Base-by-base conservation (phyloP, 169 alveolate genomes). In the Cryptosporidium baileyi region DNA sequence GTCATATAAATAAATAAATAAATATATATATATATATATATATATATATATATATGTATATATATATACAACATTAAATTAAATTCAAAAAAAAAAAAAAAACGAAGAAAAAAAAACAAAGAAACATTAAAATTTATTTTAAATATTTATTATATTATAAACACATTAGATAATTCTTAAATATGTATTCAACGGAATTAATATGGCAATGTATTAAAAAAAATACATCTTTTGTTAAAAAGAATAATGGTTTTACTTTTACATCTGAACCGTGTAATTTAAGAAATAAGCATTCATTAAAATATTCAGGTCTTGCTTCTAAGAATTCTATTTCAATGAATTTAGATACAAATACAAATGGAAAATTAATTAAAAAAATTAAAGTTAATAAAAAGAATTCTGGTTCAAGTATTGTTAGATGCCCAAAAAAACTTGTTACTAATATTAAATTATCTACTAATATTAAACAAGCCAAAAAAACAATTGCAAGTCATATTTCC, bases 301-400 rank as follows among this genome's bases (percentile, higher is more conserved):
- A 74, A 59, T 74, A 54, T 24, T 74, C 85, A 32, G 85, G 85
- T 38, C 57, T 74, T 26, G 85, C 85, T 28, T 36, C 65, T 17
- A 74, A 41, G n/a, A 74, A 54, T 2, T 51, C 85, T n/a, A 54
- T 74, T 8, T 34, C 74, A 13, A 51, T 74, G 65, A 67, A 74
- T 36, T 34, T 74, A 8, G 67, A 26, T n/a, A 43, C 40, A 59
- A 74, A 24, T 38, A 24, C 65, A n/a, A 74, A 57, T 34, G 67
- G 67, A 19, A 51, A 74, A 54, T 19, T 74, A 17, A 60, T 74
- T 8, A 74, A 74, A 67, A 74, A 74, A 26, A 30, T 51, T 43
- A 40, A 52, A 15, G 54, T 74, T 2, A 41, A 17, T 0, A 52
- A 74, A 38, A 74, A 74, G 38, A 74, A 74, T 24, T 30, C 74